Conservation (phyloP, 2,329 filamentous ascomycete species). For the Thelonectria blattea region DNA sequence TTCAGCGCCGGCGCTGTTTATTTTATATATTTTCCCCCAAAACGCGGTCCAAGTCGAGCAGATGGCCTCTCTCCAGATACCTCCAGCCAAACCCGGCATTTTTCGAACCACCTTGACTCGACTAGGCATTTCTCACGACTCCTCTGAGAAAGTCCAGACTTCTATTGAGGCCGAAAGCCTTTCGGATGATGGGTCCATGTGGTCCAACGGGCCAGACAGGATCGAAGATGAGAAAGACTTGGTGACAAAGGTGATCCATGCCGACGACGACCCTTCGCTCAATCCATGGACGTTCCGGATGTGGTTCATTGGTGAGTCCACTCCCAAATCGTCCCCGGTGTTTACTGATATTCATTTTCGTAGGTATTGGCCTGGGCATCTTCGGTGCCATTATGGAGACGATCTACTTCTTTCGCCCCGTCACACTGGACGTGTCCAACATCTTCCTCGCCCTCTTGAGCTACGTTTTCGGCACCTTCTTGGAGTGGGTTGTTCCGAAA, state of each 20-base stretch:
- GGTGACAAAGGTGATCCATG: conserved; percentile 35
- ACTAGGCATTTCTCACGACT: conserved; percentile 1
- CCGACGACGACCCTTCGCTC: conserved; percentile 31
- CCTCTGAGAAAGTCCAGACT: conserved; percentile 1
- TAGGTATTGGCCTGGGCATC: conserved; percentile 30
- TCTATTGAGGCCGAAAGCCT: not conserved
- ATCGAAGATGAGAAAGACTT: no score
- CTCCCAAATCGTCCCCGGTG: not conserved
- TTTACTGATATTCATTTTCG: not conserved
- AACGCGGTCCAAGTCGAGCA: no score
- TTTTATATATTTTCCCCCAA: no score
- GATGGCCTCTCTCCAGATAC: no score
- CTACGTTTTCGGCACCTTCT: conserved; percentile 16
- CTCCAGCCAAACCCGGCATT: not conserved
- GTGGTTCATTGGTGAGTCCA: conserved; percentile 28
- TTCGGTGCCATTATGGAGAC: conserved; percentile 33
- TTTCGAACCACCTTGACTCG: conserved; percentile 1
- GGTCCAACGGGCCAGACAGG: no score
- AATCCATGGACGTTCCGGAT: conserved; percentile 36
- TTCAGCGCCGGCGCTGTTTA: no score
- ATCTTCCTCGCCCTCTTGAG: conserved; percentile 35
- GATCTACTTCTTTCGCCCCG: conserved; percentile 37
- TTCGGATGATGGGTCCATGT: no score
- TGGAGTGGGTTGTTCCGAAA: conserved; percentile 23
- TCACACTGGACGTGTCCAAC: conserved; percentile 32